Percentiles rank a stretch among this genome's conserved stretches.
Evolutionary conservation across 306 rosid species (phyloP).

Genomic region (Ceratonia siliqua): DNA sequence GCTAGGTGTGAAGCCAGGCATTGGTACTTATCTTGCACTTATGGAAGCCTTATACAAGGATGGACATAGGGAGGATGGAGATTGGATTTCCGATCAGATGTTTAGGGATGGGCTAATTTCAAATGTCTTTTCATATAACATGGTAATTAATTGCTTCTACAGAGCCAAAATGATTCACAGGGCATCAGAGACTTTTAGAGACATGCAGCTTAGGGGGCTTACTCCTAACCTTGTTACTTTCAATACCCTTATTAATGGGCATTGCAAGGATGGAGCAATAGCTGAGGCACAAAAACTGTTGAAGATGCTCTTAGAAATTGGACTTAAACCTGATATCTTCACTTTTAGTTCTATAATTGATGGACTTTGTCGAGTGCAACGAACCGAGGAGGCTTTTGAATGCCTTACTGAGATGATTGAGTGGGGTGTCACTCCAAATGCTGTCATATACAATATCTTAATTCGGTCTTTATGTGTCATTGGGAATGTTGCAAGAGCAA

Average conservation of each 20-base stretch:
- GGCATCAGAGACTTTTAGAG: conserved; percentile 55
- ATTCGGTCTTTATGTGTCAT: conserved; percentile 61
- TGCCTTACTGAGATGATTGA: conserved; percentile 80
- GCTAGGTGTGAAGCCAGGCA: conserved; percentile 58
- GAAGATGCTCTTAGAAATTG: conserved; percentile 61
- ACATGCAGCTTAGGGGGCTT: conserved; percentile 60
- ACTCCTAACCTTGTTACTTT: conserved; percentile 79
- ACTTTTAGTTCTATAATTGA: conserved; percentile 78
- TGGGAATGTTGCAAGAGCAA: conserved; percentile 62
- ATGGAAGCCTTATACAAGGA: conserved; percentile 61
- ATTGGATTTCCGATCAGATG: conserved; percentile 49
- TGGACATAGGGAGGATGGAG: conserved; percentile 52
- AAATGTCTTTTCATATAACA: conserved; percentile 64
- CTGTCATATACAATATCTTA: conserved; percentile 66
- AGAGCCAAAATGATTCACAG: conserved; percentile 61
- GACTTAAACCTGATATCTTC: conserved; percentile 70
- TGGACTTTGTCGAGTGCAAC: conserved; percentile 66
- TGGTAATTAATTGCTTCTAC: conserved; percentile 71
- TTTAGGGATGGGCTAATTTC: conserved; percentile 56
- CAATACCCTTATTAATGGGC: conserved; percentile 74
- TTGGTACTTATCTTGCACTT: conserved; percentile 60
- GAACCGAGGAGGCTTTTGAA: conserved; percentile 61
- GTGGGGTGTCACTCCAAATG: conserved; percentile 77
- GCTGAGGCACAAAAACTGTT: conserved; percentile 58
- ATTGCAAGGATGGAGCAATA: conserved; percentile 62